phyloP scores from a whole-genome alignment of 495 filamentous ascomycete species.

The Thozetella sp. region DNA sequence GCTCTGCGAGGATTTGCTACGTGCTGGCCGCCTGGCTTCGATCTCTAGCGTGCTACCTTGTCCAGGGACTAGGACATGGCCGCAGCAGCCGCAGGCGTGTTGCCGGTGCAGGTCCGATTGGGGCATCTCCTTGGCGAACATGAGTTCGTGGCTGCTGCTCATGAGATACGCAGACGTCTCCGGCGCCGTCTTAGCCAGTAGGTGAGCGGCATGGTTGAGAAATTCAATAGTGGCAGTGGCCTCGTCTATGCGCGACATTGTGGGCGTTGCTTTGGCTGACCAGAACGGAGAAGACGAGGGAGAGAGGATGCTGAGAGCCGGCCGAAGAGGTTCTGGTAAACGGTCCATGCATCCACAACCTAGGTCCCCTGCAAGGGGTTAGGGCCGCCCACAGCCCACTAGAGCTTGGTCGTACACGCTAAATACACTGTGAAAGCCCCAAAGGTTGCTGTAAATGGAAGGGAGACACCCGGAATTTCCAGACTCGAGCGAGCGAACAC shows the following conservation, averaged over 20 bases:
- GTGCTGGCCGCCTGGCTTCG: constrained; percentile 20
- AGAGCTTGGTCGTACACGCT: no score
- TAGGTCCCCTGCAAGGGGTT: no score
- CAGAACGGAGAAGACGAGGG: background rate
- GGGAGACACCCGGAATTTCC: no score
- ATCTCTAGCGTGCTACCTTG: constrained; percentile 36
- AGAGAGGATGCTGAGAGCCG: background rate
- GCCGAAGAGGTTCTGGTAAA: no score
- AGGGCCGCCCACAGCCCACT: no score
- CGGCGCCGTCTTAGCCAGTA: constrained; percentile 43
- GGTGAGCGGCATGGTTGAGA: constrained; percentile 52
- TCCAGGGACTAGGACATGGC: constrained; percentile 51
- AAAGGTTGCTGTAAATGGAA: background rate
- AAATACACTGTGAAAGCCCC: background rate
- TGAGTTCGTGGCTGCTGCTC: constrained; percentile 37
- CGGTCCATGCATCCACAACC: no score
- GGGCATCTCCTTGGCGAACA: constrained; percentile 41
- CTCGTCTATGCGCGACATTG: constrained; percentile 25
- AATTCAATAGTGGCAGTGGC: constrained; percentile 32
- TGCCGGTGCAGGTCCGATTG: constrained; percentile 42
- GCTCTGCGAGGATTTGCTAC: constrained; percentile 9
- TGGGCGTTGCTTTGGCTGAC: background rate
- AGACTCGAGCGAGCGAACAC: no score
- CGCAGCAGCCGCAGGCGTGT: constrained; percentile 51
- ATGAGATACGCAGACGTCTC: constrained; percentile 52